Percentiles rank a stretch among this genome's conserved stretches.
phyloP scores from a whole-genome alignment of 2,329 filamentous ascomycete genomes.

The Leptographium wingfieldii region DNA sequence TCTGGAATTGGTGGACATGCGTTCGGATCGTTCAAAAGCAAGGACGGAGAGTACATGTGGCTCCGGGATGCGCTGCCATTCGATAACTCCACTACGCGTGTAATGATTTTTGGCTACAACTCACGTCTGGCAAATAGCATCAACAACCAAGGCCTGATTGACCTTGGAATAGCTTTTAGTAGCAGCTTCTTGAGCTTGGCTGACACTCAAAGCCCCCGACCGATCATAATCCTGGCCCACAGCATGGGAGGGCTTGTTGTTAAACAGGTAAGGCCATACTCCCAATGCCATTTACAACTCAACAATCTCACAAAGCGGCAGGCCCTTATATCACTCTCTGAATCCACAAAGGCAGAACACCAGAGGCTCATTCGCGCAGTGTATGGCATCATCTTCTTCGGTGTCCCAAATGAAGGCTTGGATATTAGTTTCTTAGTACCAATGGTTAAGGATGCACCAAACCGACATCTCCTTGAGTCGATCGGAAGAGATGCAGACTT shows the following conservation, averaged over 20 bases:
- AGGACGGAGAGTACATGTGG: not conserved
- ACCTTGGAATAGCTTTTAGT: not conserved
- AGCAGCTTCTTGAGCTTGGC: not conserved
- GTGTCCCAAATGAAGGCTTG: not conserved
- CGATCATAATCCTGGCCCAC: not conserved
- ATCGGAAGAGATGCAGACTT: not conserved
- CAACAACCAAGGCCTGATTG: not conserved
- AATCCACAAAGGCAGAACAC: not conserved
- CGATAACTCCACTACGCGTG: not conserved
- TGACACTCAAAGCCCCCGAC: not conserved
- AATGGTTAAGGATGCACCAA: not conserved
- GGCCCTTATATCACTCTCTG: not conserved
- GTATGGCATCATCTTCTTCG: not conserved
- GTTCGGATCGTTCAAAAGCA: not conserved
- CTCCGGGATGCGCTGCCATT: not conserved
- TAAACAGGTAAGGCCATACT: not conserved
- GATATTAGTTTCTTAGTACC: not conserved
- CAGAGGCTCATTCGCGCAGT: not conserved
- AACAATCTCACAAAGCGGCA: not conserved
- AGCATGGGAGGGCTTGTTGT: not conserved
- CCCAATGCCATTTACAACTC: not conserved
- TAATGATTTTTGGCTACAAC: not conserved
- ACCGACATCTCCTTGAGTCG: not conserved
- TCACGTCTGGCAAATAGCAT: not conserved
- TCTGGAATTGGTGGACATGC: not conserved